These are phyloP conservation scores for Rhynchospora breviuscula DNA, from an alignment of 176 grass and related monocot species.

Conservation along the genomic window DNA sequence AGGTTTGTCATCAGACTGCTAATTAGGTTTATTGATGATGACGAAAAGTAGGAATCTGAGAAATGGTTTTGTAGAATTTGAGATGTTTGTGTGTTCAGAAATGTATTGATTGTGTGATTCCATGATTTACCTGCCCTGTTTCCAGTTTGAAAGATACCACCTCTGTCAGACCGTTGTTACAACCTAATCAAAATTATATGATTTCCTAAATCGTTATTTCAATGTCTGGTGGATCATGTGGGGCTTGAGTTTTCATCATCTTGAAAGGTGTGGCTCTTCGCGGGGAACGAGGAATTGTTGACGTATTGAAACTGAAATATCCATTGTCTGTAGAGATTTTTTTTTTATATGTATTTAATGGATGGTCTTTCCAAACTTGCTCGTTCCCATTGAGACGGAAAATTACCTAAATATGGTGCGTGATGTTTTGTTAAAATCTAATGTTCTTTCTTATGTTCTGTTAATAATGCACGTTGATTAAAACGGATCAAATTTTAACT, in stretches of 20 bases:
- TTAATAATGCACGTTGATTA: neutral
- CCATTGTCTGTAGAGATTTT: neutral
- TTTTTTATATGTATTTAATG: too few species aligned
- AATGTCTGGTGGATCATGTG: neutral
- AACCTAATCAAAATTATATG: neutral
- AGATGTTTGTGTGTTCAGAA: slow-evolving; percentile 5
- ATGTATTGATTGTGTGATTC: slow-evolving; percentile 1
- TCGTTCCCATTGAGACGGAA: too few species aligned
- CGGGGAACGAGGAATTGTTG: neutral
- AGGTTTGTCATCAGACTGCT: slow-evolving; percentile 14
- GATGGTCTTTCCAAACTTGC: too few species aligned
- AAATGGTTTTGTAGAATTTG: neutral
- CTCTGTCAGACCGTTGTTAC: neutral
- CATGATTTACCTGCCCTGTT: neutral
- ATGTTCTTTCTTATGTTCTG: too few species aligned
- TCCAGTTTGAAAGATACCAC: neutral
- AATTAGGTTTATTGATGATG: slow-evolving; percentile 8
- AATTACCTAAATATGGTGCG: too few species aligned
- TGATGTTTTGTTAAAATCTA: too few species aligned
- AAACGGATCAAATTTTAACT: neutral
- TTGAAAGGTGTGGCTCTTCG: neutral
- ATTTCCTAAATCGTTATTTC: neutral
- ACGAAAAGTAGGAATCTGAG: neutral
- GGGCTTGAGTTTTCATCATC: neutral
- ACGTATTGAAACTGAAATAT: neutral